A percentile compares a stretch with the other conserved stretches of the same genome.
phyloP scores from a whole-genome alignment of 108 stramenopile genomes.

The Chaetoceros muelleri region DNA sequence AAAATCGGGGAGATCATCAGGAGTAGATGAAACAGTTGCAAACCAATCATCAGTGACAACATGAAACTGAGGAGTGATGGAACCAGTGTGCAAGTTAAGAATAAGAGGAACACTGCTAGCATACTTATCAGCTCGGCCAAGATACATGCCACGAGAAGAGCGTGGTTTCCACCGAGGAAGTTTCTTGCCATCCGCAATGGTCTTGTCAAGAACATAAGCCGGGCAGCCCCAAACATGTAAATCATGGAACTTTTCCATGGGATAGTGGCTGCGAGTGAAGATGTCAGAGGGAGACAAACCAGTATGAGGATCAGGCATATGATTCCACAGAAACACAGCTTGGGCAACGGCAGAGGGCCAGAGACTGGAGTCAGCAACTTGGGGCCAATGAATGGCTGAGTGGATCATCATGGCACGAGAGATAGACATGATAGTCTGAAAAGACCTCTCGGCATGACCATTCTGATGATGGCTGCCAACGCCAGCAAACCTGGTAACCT shows the following conservation, averaged over 20 bases:
- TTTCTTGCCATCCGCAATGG: conserved; percentile 19
- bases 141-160: conserved; percentile 12
- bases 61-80: conserved; percentile 21
- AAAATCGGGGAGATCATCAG: conserved; percentile 4
- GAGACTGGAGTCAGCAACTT: background rate
- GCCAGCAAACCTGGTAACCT: background rate
- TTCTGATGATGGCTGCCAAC: background rate
- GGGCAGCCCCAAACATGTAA: conserved; percentile 36
- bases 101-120: conserved; percentile 16
- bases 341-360: no score
- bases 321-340: conserved; percentile 5
- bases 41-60: conserved; percentile 23
- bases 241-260: background rate
- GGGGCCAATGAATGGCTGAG: conserved; percentile 22
- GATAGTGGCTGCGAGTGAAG: conserved; percentile 12
- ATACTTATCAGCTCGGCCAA: no score
- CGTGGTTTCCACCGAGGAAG: conserved; percentile 20
- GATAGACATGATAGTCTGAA: no score
- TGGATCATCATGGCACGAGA: conserved; percentile 35
- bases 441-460: conserved; percentile 24
- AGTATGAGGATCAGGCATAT: no score
- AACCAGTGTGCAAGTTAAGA: conserved; percentile 13
- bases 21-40: no score
- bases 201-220: conserved; percentile 27
- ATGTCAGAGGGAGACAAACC: conserved; percentile 15